Base-by-base conservation (phyloP, 208 protist species). In the Tetramitus jugosus region DNA sequence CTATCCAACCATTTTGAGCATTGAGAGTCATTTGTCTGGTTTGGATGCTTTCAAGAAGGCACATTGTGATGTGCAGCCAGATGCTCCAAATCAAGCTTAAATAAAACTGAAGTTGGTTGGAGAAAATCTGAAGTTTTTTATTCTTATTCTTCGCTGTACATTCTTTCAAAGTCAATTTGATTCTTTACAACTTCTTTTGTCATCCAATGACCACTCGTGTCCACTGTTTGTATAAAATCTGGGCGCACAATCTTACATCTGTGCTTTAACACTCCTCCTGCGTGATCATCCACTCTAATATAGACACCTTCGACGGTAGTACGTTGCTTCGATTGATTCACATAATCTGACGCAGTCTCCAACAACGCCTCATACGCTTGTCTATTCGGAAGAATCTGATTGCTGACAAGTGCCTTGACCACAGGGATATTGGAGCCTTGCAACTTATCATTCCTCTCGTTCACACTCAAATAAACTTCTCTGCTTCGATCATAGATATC, bases 61-160 rank as follows among this genome's bases (percentile, higher is more conserved):
- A 2, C 76, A 86, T 45, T 88, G 89, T 17, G n/a, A 71, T 37
- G 35, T 78, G 23, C 87, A 89, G 82, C 86, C 86, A 37, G 88
- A 91, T 78, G 17, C 3, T n/a, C 45, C 45, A 49, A 49, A 49
- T 17, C 45, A 49, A 49, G n/a, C n/a, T n/a, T n/a, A n/a, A n/a
- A n/a, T n/a, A n/a, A n/a, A n/a, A n/a, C n/a, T n/a, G n/a, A n/a
- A n/a, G n/a, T n/a, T n/a, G n/a, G n/a, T n/a, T n/a, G n/a, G n/a
- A n/a, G n/a, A n/a, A n/a, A n/a, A n/a, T n/a, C n/a, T n/a, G n/a
- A n/a, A n/a, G n/a, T n/a, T n/a, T n/a, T n/a, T n/a, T n/a, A n/a
- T n/a, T n/a, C n/a, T n/a, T n/a, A n/a, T n/a, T 49, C 45, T 17
- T 49, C 45, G 45, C 17, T 62, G 29, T 31, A 62, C 56, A 33